A percentile compares a stretch with the other conserved stretches of the same genome.
Evolutionary conservation across 352 stramenopile genomes (phyloP).

Genomic region (Elongisporangium undulatum): DNA sequence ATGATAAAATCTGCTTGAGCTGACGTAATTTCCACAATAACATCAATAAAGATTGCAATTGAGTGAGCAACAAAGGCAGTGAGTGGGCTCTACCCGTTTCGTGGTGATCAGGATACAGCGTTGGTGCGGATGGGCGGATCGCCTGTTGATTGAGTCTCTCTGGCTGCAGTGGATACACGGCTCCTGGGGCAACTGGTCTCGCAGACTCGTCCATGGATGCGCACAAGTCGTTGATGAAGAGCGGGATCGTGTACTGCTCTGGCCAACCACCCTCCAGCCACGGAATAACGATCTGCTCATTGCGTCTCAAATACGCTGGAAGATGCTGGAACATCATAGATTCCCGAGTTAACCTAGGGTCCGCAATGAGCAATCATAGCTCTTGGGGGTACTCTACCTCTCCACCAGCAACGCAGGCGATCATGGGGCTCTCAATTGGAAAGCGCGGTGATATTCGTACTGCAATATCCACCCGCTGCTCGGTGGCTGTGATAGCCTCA

Average conservation of each 20-base stretch:
- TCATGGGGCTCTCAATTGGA: slow-evolving; percentile 31
- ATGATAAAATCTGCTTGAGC: slow-evolving; percentile 30
- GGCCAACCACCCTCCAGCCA: slow-evolving; percentile 59
- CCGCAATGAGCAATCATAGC: too few relatives aligned
- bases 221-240: slow-evolving; percentile 52
- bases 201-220: slow-evolving; percentile 15
- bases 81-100: slow-evolving; percentile 10
- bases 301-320: slow-evolving; percentile 6
- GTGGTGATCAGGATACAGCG: slow-evolving; percentile 12
- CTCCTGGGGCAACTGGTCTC: slow-evolving; percentile 2
- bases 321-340: not conserved
- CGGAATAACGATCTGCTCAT: slow-evolving; percentile 33
- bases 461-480: slow-evolving; percentile 34
- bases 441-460: slow-evolving; percentile 37
- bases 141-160: not conserved
- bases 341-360: not conserved
- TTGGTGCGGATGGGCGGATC: slow-evolving; percentile 29
- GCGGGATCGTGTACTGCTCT: slow-evolving; percentile 35
- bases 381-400: too few relatives aligned
- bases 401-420: slow-evolving; percentile 37
- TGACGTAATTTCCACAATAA: slow-evolving; percentile 9
- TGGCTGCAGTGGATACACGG: slow-evolving; percentile 13
- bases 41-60: not conserved
- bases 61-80: too few relatives aligned
- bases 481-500: slow-evolving; percentile 22